Evolutionary conservation across 140 eudicot genomes (phyloP).

Genomic region (Oenanthe javanica): DNA sequence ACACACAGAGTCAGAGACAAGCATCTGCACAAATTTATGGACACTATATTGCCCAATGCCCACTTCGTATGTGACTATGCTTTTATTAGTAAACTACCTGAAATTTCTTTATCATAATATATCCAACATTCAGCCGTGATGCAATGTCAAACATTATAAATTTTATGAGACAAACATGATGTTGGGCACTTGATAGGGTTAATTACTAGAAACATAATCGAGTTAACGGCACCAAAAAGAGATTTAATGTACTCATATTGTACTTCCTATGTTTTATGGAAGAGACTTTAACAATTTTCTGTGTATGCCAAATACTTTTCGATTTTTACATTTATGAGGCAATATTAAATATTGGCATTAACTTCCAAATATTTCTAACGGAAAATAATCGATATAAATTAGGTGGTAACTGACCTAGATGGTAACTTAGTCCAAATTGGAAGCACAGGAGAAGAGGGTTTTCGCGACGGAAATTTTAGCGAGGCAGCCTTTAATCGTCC

Average conservation of each 20-base stretch:
- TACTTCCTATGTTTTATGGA: neutral
- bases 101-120: neutral
- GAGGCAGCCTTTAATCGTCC: constrained; percentile 87
- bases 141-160: neutral
- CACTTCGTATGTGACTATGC: neutral
- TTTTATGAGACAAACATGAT: neutral
- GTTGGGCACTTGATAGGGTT: neutral
- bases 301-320: neutral
- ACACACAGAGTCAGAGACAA: neutral
- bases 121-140: neutral
- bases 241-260: neutral
- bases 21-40: neutral
- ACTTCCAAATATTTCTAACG: neutral
- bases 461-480: constrained; percentile 88
- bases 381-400: constrained; percentile 5
- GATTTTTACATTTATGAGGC: neutral
- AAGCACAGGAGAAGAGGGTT: constrained; percentile 88
- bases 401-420: constrained; percentile 97
- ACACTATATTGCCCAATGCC: neutral
- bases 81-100: neutral
- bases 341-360: neutral
- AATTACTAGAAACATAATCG: neutral
- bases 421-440: constrained; percentile 93
- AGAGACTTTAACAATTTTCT: neutral
- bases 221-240: neutral